Evolutionary conservation across 2,329 filamentous ascomycete species (phyloP).

Genomic region (Metarhizium album): DNA sequence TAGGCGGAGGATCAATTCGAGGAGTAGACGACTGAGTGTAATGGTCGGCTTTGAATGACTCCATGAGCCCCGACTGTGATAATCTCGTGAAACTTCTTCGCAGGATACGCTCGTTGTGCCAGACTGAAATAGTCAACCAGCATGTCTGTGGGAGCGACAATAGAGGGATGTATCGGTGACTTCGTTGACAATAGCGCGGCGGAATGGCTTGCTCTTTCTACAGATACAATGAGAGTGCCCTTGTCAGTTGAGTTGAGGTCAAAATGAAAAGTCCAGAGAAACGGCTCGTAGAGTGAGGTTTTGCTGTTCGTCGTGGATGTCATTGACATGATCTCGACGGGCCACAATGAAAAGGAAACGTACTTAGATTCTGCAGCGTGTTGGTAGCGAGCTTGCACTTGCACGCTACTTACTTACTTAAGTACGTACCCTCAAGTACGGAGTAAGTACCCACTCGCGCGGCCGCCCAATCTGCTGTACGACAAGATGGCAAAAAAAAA

Average conservation of each 20-base stretch:
- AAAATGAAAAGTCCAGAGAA: neutral
- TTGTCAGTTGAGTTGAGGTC: neutral
- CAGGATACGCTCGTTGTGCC: neutral
- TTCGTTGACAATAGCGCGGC: neutral
- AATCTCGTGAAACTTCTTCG: neutral
- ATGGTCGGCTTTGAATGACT: conserved; percentile 1
- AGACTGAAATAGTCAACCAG: neutral
- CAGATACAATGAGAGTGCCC: neutral
- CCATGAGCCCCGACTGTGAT: conserved; percentile 7
- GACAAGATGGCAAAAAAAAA: too few species aligned
- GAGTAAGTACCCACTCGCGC: too few species aligned
- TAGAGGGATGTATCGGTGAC: neutral
- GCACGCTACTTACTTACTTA: too few species aligned
- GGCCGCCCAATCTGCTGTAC: too few species aligned
- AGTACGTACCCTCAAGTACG: too few species aligned
- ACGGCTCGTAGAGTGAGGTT: neutral
- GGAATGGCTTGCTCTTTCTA: neutral
- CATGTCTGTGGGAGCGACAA: neutral
- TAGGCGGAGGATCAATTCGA: conserved; percentile 5
- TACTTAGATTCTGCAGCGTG: too few species aligned
- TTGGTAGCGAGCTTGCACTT: too few species aligned
- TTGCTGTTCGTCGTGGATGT: neutral
- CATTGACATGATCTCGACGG: neutral
- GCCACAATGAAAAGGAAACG: neutral
- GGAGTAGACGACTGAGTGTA: neutral